Evolutionary conservation across 805 yeast genomes (phyloP).

Genomic region (Teunomyces gatunensis): DNA sequence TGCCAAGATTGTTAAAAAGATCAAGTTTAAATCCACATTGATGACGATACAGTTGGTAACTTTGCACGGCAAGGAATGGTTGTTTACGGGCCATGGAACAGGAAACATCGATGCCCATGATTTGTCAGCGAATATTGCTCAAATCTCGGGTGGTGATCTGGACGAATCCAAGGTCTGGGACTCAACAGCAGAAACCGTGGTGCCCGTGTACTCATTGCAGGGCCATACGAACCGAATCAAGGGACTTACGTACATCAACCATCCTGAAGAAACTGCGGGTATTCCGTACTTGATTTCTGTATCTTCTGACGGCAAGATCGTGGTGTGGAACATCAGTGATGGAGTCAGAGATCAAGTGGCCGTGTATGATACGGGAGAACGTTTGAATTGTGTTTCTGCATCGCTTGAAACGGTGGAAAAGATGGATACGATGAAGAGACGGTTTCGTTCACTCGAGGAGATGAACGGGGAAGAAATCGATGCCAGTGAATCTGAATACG

Average conservation of each 20-base stretch:
- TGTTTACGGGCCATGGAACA: slow-evolving; percentile 66
- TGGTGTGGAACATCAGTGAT: slow-evolving; percentile 73
- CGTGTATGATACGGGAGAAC: slow-evolving; percentile 85
- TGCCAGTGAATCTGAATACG: slow-evolving; percentile 65
- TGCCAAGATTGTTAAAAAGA: slow-evolving; percentile 55
- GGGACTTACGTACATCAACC: slow-evolving; percentile 57
- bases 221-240: slow-evolving; percentile 90
- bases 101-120: slow-evolving; percentile 66
- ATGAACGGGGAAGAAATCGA: slow-evolving; percentile 14
- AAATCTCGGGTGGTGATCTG: slow-evolving; percentile 11
- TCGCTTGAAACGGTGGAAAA: slow-evolving; percentile 79
- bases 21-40: slow-evolving; percentile 53
- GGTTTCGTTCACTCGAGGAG: slow-evolving; percentile 34
- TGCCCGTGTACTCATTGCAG: slow-evolving; percentile 56
- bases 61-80: slow-evolving; percentile 50
- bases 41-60: slow-evolving; percentile 62
- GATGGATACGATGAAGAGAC: slow-evolving; percentile 63
- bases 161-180: slow-evolving; percentile 28
- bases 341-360: slow-evolving; percentile 73
- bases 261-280: slow-evolving; percentile 31
- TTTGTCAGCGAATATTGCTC: slow-evolving; percentile 21
- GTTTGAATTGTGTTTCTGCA: slow-evolving; percentile 81
- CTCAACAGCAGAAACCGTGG: slow-evolving; percentile 19
- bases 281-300: slow-evolving; percentile 65
- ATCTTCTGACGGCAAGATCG: slow-evolving; percentile 90